Conservation (phyloP, 2,329 filamentous ascomycete genomes). For the Malbranchea zuffiana region DNA sequence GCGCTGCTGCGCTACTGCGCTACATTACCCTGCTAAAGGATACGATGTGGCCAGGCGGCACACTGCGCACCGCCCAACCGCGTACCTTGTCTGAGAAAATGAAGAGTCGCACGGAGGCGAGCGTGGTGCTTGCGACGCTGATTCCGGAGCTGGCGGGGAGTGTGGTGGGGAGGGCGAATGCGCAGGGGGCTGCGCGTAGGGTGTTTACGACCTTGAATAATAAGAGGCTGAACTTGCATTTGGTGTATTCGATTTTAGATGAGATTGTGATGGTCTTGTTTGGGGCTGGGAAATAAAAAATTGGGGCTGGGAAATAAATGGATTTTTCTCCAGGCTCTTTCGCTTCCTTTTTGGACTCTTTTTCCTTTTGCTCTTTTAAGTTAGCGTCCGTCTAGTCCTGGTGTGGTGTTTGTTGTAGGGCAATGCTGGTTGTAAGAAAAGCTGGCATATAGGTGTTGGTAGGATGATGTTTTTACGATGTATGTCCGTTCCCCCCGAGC, state of each 20-base stretch:
- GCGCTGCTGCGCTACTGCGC: slow-evolving; percentile 62
- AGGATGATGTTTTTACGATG: too few relatives aligned
- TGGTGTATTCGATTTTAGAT: slow-evolving; percentile 61
- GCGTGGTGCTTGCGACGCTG: slow-evolving; percentile 75
- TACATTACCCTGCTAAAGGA: slow-evolving; percentile 66
- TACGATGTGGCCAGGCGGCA: slow-evolving; percentile 61
- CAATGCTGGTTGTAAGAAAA: too few relatives aligned
- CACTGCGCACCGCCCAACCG: slow-evolving; percentile 40
- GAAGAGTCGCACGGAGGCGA: slow-evolving; percentile 74
- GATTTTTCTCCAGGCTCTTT: too few relatives aligned
- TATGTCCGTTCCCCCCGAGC: too few relatives aligned
- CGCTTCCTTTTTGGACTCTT: too few relatives aligned
- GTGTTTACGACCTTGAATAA: slow-evolving; percentile 91
- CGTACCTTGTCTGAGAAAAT: slow-evolving; percentile 63
- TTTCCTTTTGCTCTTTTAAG: too few relatives aligned
- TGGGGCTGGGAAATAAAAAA: slow-evolving; percentile 22
- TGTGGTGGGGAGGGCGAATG: slow-evolving; percentile 86
- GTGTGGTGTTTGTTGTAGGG: too few relatives aligned
- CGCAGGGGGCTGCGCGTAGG: slow-evolving; percentile 76
- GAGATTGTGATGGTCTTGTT: slow-evolving; percentile 58
- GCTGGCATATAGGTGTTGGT: too few relatives aligned
- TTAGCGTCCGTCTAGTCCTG: too few relatives aligned
- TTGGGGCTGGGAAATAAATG: too few relatives aligned
- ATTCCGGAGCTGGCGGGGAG: slow-evolving; percentile 84
- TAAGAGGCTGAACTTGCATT: slow-evolving; percentile 65